Conservation (phyloP, 352 stramenopile species). For the Phytophthora fragariaefolia region DNA sequence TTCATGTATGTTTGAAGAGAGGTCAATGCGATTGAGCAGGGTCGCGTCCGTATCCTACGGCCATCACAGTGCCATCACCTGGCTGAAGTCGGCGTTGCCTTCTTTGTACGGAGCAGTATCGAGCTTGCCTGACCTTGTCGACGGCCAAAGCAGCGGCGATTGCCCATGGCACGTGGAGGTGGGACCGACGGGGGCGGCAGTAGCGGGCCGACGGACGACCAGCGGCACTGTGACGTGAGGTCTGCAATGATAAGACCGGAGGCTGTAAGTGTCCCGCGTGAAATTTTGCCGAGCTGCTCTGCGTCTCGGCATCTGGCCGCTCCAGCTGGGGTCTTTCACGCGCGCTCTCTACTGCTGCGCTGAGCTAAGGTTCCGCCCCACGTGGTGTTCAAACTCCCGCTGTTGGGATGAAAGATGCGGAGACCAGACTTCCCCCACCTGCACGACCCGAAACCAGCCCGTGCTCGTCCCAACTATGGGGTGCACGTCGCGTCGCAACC, state of each 20-base stretch:
- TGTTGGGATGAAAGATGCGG: slow-evolving; percentile 31
- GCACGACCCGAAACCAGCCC: slow-evolving; percentile 21
- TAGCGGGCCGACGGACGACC: background rate
- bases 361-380: slow-evolving; percentile 26
- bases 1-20: background rate
- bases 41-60: slow-evolving; percentile 32
- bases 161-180: slow-evolving; percentile 9
- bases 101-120: slow-evolving; percentile 26
- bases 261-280: slow-evolving; percentile 1
- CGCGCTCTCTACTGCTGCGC: slow-evolving; percentile 17
- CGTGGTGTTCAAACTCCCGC: slow-evolving; percentile 24
- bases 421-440: slow-evolving; percentile 25
- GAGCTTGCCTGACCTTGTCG: slow-evolving; percentile 22
- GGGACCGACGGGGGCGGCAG: slow-evolving; percentile 7
- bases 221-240: background rate
- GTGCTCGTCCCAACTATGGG: slow-evolving; percentile 12
- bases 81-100: slow-evolving; percentile 12
- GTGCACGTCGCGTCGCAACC: too few species aligned
- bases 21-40: slow-evolving; percentile 1
- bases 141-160: slow-evolving; percentile 3
- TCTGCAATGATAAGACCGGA: background rate
- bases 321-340: slow-evolving; percentile 17
- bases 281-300: slow-evolving; percentile 9
- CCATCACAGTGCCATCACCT: slow-evolving; percentile 30
- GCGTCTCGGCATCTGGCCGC: background rate